Evolutionary conservation across 257 asterid species (phyloP).

Genomic region (Leptodermis oblonga): DNA sequence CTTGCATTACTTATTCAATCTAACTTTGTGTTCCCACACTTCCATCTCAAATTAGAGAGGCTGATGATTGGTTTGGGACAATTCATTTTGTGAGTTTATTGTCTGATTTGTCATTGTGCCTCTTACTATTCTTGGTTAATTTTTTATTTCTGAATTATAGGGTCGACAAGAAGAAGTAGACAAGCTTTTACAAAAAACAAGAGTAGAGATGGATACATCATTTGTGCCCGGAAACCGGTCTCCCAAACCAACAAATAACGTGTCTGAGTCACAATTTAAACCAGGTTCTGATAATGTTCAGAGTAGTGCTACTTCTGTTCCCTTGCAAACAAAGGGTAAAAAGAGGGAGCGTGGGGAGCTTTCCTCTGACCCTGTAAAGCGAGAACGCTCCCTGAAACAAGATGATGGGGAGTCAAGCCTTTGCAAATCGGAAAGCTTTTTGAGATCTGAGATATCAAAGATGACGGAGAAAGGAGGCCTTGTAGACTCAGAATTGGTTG

Average conservation of each 20-base stretch:
- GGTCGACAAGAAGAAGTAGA: constrained; percentile 79
- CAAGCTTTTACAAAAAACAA: constrained; percentile 52
- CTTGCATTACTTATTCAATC: no score
- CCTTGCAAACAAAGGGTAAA: constrained; percentile 69
- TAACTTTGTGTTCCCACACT: no score
- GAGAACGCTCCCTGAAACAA: constrained; percentile 53
- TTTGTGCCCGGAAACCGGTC: constrained; percentile 70
- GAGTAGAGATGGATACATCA: constrained; percentile 68
- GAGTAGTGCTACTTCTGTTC: constrained; percentile 48
- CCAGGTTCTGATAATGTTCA: constrained; percentile 56
- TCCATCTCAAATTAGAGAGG: no score
- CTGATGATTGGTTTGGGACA: no score
- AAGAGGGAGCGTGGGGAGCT: constrained; percentile 89
- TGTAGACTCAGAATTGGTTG: constrained; percentile 68
- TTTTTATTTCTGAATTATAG: constrained; percentile 23
- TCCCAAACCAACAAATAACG: constrained; percentile 62
- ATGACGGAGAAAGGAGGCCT: constrained; percentile 74
- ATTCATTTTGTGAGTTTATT: no score
- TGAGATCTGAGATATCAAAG: constrained; percentile 61
- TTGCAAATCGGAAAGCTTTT: constrained; percentile 38
- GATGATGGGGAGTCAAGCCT: constrained; percentile 52
- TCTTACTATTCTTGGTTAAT: background rate
- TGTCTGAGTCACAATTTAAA: constrained; percentile 55
- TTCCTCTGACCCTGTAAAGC: constrained; percentile 53
- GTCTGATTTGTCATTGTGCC: background rate